Base-by-base conservation (phyloP, 768 basidiomycete genomes). In the Mycena venus region DNA sequence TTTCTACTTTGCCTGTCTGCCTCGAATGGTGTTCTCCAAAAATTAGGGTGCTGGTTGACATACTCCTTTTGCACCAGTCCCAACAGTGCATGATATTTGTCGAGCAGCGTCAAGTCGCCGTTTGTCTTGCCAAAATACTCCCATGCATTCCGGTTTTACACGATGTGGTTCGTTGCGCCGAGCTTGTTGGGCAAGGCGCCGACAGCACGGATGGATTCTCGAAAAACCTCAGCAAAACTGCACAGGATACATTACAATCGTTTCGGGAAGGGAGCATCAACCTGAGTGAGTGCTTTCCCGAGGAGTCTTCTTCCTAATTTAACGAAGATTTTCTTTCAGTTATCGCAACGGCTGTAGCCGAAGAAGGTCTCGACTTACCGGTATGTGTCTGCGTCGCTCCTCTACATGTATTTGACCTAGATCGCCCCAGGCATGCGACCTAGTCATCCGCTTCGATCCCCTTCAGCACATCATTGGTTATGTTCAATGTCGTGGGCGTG, bases 311-410 rank as follows among this genome's bases (percentile, higher is more conserved):
- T 53, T 40, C n/a, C 21, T n/a, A 3, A 44, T 38, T 78, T 15
- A 55, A n/a, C 40, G 23, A 71, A 58, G 12, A 10, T 47, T 32
- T 53, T 63, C 47, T 70, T 40, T 21, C 71, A 92, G 93, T 97
- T 25, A 87, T 97, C 75, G 94, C 95, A 5, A 96, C 95, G 0
- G 92, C 93, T 7, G 95, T 97, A 17, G 96, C 95, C 0, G 96
- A 98, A 82, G 96, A 98, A 85, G 96, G 96, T 0, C 88, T 98
- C 21, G 96, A 98, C 81, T 96, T 98, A 84, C 94, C 93, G 27
- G 93, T 94, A 79, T 67, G 90, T 76, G 36, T 56, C 7, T 25
- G 47, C 27, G 21, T 59, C 31, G 7, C 42, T 51, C 19, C n/a
- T 42, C n/a, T 42, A 11, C 29, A 1, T 36, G 19, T 36, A 31